Base-by-base conservation (phyloP, 2,329 filamentous ascomycete species). In the Penicillium sp. region DNA sequence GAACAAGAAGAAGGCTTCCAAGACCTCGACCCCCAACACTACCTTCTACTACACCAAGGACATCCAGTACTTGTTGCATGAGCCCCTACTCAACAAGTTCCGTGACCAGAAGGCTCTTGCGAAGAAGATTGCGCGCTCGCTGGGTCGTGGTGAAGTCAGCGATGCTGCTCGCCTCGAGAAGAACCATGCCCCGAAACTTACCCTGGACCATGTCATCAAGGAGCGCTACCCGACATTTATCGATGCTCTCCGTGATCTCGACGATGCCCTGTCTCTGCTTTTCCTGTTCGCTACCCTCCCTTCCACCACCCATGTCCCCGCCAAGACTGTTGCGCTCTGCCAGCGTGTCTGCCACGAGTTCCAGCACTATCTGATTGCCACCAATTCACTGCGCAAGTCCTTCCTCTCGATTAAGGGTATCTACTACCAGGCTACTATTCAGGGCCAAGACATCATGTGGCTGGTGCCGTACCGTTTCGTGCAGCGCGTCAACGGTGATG, bases 321-420 rank as follows among this genome's bases (percentile, higher is more conserved):
- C 90, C 52, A 96, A 95, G 80, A 95, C 95, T 73, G 91, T 98
- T 70, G 88, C 90, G 46, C 86, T 90, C 57, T 98, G 93, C 77
- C 91, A 97, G 76, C 85, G 89, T 47, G 77, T 98, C 47, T 92
- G 87, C 63, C 85, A 92, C 70, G 93, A 98, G 75, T 98, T 98
- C 72, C 88, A 97, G 75, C 93, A 97, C 77, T 98, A 95, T 73
- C 80, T 98, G 55, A 98, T 98, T 67, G 82, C 86, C 41, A 95
- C 92, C 37, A 84, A 95, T 73, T 90, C 88, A 63, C 76, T 98
- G 61, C 87, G 89, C 66, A 97, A 96, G 76, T 95, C 91, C 0
- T 98, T 98, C 77, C 76, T 98, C 58, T 95, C 90, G 1, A 97
- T 98, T 75, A 98, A 98, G 79, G 93, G 93, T 54, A 97, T 98